Evolutionary conservation across 2,329 filamentous ascomycete species (phyloP), one percentile per base, ranked within the genome.

Genomic region (Arthrobotrys pseudoclavata): DNA sequence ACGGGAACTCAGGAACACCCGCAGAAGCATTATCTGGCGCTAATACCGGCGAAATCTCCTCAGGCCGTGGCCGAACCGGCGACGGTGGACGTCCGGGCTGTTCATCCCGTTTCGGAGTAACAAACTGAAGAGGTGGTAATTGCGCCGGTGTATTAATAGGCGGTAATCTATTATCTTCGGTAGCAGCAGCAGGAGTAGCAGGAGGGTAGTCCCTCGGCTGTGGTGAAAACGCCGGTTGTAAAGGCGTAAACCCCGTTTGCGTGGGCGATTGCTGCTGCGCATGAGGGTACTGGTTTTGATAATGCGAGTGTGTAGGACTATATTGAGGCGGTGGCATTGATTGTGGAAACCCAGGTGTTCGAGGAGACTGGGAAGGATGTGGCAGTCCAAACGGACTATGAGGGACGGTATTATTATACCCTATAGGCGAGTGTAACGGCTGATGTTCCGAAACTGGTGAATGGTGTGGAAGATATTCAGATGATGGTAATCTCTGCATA

Each of bases 311-410:
- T 10, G 66, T 70, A n/a, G 72, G 72, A n/a, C 72, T 76, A 42
- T 70, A 76, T 47, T 76, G 72, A 9, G 72, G 72, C n/a, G 72
- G 72, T 34, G 72, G 72, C 72, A 76, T 76, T 9, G 22, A 60
- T n/a, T 76, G 72, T 10, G 55, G 66, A 26, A 76, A 76, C 0
- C 66, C 66, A 70, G 72, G 71, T 29, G 71, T 70, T 15, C 72
- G 57, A 5, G 72, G 71, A 4, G 71, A 76, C 20, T 76, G 71
- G 2, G 68, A 61, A 13, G 52, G 45, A 13, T 66, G 48, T 47
- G 69, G 72, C 26, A 70, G 61, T 4, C 48, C 61, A 37, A 52
- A 76, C 3, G 72, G 71, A 18, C 71, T 76, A 24, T 69, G 71
- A 7, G 71, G 71, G 18, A 76, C 64, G 24, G 0, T 4, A 12